Conservation (phyloP, 2,329 filamentous ascomycete genomes). For the Fusarium bulbicola region DNA sequence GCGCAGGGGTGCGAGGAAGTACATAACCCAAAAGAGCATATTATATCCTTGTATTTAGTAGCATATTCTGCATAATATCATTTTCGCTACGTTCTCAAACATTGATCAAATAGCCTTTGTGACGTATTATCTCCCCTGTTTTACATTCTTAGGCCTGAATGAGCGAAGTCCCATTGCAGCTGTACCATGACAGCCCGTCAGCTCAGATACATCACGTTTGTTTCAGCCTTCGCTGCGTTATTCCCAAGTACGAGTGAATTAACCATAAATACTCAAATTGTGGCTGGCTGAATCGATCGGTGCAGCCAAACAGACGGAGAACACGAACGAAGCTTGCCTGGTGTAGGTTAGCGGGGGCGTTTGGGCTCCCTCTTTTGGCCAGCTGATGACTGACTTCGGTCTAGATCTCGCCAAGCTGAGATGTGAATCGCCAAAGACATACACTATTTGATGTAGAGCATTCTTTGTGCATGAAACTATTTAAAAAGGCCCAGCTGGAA, state of each 20-base stretch:
- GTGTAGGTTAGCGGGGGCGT: not conserved
- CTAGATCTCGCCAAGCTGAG: not conserved
- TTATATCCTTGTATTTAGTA: slow-evolving; percentile 33
- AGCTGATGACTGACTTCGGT: not conserved
- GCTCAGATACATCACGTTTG: too few species aligned
- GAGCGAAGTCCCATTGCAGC: not conserved
- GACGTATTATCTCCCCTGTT: not conserved
- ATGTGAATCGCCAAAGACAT: not conserved
- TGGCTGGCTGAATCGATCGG: not conserved
- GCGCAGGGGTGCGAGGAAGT: not conserved
- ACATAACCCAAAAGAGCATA: slow-evolving; percentile 25
- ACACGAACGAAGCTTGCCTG: not conserved
- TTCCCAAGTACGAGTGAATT: not conserved
- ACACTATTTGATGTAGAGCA: not conserved
- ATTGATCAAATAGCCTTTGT: not conserved
- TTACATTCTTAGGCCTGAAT: not conserved
- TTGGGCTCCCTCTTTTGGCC: not conserved
- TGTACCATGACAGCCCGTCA: too few species aligned
- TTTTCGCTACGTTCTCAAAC: slow-evolving; percentile 8
- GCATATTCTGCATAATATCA: slow-evolving; percentile 24
- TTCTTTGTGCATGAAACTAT: not conserved
- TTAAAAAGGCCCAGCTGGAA: not conserved
- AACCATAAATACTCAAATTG: not conserved
- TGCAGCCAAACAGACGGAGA: not conserved
- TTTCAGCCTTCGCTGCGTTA: too few species aligned